Percentiles rank a stretch among this genome's conserved stretches.
Conservation (phyloP, 495 filamentous ascomycete genomes). For the Daldinia caldariorum region DNA sequence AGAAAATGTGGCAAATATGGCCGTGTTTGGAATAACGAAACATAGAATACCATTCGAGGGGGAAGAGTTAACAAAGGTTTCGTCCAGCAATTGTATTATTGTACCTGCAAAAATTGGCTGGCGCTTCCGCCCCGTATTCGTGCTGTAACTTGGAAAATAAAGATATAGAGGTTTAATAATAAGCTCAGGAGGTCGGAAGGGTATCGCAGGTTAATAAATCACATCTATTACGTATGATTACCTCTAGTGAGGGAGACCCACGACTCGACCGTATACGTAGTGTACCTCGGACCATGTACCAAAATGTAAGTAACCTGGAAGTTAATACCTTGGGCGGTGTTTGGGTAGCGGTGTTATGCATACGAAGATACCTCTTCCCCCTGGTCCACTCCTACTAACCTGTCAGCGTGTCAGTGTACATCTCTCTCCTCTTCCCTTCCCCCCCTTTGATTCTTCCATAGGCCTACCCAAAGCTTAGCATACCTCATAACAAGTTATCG, state of each 20-base stretch:
- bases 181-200: slow-evolving; percentile 2
- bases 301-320: not conserved
- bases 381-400: not conserved
- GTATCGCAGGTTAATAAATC: slow-evolving; percentile 14
- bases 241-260: slow-evolving; percentile 5
- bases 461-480: slow-evolving; percentile 13
- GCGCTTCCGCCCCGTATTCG: slow-evolving; percentile 17
- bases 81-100: slow-evolving; percentile 18
- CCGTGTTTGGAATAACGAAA: too few species aligned
- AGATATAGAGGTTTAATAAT: too few species aligned
- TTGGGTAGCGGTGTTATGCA: not conserved
- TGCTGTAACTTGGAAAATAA: slow-evolving; percentile 13
- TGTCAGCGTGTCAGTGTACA: not conserved
- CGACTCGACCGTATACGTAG: slow-evolving; percentile 9
- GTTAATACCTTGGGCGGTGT: not conserved
- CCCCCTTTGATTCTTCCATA: too few species aligned
- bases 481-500: not conserved
- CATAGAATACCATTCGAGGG: slow-evolving; percentile 5
- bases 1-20: not conserved
- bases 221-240: slow-evolving; percentile 13
- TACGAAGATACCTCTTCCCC: not conserved
- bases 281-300: slow-evolving; percentile 4
- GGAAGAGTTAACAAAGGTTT: slow-evolving; percentile 33
- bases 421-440: not conserved
- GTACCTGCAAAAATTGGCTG: slow-evolving; percentile 11